Evolutionary conservation across 2,329 filamentous ascomycete genomes (phyloP).

Genomic region (Cladophialophora psammophila): DNA sequence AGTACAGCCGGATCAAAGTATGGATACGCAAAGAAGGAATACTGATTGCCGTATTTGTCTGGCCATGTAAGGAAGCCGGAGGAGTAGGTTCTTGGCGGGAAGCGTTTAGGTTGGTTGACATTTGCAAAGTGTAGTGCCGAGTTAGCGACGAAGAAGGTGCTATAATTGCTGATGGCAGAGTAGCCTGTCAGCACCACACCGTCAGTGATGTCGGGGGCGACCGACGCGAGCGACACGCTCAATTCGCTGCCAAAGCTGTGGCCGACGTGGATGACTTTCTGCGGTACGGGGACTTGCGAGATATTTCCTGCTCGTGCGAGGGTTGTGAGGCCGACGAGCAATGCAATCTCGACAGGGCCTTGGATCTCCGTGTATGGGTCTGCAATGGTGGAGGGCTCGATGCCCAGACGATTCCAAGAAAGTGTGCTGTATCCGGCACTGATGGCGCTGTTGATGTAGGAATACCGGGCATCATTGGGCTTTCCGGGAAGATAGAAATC

Average conservation of each 20-base stretch:
- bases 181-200: conserved; percentile 52
- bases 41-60: conserved; percentile 58
- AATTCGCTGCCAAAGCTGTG: conserved; percentile 49
- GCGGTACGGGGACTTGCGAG: conserved; percentile 40
- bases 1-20: conserved; percentile 65
- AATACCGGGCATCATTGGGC: conserved; percentile 32
- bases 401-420: conserved; percentile 51
- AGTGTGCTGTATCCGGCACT: conserved; percentile 50
- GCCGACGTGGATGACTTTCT: conserved; percentile 48
- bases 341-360: conserved; percentile 49
- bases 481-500: conserved; percentile 33
- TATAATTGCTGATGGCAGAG: conserved; percentile 57
- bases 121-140: conserved; percentile 45
- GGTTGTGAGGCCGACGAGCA: conserved; percentile 49
- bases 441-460: conserved; percentile 30
- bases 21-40: conserved; percentile 58
- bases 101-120: conserved; percentile 32
- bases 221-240: conserved; percentile 44
- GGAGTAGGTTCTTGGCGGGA: conserved; percentile 58
- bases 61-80: conserved; percentile 55
- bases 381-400: conserved; percentile 47
- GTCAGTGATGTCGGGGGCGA: conserved; percentile 47
- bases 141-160: conserved; percentile 44
- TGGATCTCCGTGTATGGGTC: conserved; percentile 53
- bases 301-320: conserved; percentile 37